Evolutionary conservation across 75 land plant genomes (phyloP), one percentile per base, ranked within the genome.

Genomic region (Picea sitchensis): DNA sequence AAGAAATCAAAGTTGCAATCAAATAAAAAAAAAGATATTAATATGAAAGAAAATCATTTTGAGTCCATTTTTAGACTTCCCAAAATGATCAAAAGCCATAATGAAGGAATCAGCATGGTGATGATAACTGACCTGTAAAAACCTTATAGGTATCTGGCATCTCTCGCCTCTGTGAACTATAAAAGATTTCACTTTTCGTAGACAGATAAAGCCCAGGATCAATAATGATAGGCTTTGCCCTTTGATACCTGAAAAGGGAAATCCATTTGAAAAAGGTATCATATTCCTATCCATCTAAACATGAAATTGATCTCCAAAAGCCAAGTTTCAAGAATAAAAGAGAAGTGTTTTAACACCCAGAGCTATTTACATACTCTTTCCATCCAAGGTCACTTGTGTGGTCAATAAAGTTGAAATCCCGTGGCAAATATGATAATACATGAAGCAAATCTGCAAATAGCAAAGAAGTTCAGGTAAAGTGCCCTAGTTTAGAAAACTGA

Each of bases 341-440:
- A 26, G 4, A 65, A 13, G 17, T 51, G 30, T 65, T 65, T 67
- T 11, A 71, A 71, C 74, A 41, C 14, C 23, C 4, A 9, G 4
- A 32, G 54, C n/a, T 2, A 17, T 61, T 56, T 63, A 80, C 92
- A 32, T 89, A 93, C 95, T 93, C 93, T 89, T 94, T 94, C 93
- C 92, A 94, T 65, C 91, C 95, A 69, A 92, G 83, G 75, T 90
- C 91, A 83, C 95, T 92, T 67, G 93, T 85, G 63, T 89, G 93
- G 72, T 93, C 91, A 61, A 93, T 84, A 65, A 93, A 94, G 79
- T 92, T 94, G 74, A 94, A 84, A 63, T 92, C 93, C 77, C 91
- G 88, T 32, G 88, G 86, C 12, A 92, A 81, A 65, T 88, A 87
- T 3, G 96, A 90, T 67, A 94, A 87, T 54, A 80, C 93, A 82